Evolutionary conservation across 129 eudicot species (phyloP).

Genomic region (Gnaphalium uliginosum): DNA sequence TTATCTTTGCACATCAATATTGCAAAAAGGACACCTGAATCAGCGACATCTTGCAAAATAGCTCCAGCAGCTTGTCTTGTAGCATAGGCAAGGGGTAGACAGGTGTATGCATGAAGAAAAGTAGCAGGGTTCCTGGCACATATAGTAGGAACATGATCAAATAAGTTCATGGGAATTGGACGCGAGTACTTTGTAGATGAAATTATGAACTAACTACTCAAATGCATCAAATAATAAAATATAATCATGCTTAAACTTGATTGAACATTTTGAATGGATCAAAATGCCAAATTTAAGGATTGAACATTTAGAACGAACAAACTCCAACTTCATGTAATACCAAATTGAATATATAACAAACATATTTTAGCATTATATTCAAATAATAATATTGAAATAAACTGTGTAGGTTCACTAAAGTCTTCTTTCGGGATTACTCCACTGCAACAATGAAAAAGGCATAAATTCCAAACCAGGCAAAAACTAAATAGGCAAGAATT

Average conservation of each 20-base stretch:
- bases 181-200: background rate
- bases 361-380: background rate
- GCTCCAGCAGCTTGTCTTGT: constrained; percentile 98
- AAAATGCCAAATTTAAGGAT: background rate
- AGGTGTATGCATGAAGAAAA: constrained; percentile 94
- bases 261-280: background rate
- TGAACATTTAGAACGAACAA: background rate
- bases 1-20: constrained; percentile 93
- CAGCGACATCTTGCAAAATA: constrained; percentile 93
- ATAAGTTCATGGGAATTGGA: constrained; percentile 1
- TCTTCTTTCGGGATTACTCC: background rate
- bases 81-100: constrained; percentile 90
- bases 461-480: background rate
- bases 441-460: background rate
- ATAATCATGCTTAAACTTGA: constrained; percentile 5
- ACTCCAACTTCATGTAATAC: background rate
- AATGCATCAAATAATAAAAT: background rate
- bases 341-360: background rate
- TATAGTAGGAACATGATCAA: background rate
- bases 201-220: constrained; percentile 10
- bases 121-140: constrained; percentile 92
- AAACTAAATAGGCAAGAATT: background rate
- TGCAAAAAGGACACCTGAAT: constrained; percentile 92
- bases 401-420: background rate
- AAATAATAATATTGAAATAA: background rate